Percentiles rank a stretch among this genome's conserved stretches.
Evolutionary conservation across 352 stramenopile genomes (phyloP).

Genomic region (Phytopythium sindhum): DNA sequence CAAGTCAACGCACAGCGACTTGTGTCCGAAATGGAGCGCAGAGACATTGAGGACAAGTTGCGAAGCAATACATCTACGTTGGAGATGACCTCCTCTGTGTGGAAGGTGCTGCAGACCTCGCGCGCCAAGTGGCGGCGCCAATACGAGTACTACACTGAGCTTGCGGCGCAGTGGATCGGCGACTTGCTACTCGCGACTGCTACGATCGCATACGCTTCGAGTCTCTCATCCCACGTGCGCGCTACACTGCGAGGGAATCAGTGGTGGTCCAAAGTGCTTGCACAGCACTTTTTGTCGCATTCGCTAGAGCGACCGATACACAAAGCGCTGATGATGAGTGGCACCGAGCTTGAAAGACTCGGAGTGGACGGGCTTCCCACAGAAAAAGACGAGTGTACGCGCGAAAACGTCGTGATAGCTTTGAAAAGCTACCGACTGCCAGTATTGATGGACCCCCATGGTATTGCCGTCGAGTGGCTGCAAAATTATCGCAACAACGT

Average conservation of each 20-base stretch:
- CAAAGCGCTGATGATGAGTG: constrained; percentile 33
- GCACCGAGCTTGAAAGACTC: constrained; percentile 35
- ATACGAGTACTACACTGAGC: constrained; percentile 40
- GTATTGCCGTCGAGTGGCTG: constrained; percentile 51
- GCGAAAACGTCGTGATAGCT: constrained; percentile 46
- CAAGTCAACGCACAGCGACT: constrained; percentile 35
- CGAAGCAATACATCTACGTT: constrained; percentile 52
- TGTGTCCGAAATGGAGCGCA: constrained; percentile 48
- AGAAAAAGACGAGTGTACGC: constrained; percentile 23
- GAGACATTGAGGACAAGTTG: constrained; percentile 40
- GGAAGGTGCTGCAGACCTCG: constrained; percentile 45
- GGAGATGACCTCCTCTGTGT: constrained; percentile 49
- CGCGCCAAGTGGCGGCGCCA: constrained; percentile 35
- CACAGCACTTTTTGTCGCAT: constrained; percentile 27
- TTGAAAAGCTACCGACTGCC: constrained; percentile 42
- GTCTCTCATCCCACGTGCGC: constrained; percentile 12
- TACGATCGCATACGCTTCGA: constrained; percentile 41
- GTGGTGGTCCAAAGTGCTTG: constrained; percentile 34
- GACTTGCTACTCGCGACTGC: constrained; percentile 67
- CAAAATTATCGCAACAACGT: constrained; percentile 23
- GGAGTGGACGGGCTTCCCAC: constrained; percentile 32
- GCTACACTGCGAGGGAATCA: constrained; percentile 12
- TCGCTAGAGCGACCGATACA: constrained; percentile 19
- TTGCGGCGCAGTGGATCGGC: constrained; percentile 39
- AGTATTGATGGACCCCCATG: constrained; percentile 58